A percentile compares a stretch with the other conserved stretches of the same genome.
These are phyloP conservation scores for Wickerhamomyces chambardii DNA, from an alignment of 805 yeast genomes.

Conservation along the genomic window DNA sequence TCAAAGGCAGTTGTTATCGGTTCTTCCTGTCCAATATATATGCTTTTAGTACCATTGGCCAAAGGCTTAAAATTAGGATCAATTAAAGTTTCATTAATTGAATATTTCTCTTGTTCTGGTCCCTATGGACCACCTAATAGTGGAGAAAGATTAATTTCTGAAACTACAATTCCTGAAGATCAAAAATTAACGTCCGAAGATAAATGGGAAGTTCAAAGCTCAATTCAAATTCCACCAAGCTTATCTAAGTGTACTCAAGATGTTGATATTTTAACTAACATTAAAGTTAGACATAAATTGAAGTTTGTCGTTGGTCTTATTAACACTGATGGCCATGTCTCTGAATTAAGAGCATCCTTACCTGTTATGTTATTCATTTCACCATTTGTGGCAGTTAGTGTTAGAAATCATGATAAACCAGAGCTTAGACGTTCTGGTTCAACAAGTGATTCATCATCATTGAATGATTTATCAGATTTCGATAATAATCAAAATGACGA, in stretches of 20 bases:
- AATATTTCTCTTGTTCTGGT: constrained; percentile 55
- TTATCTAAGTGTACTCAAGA: constrained; percentile 80
- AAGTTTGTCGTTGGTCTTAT: constrained; percentile 70
- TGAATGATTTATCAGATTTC: constrained; percentile 1
- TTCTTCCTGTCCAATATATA: constrained; percentile 57
- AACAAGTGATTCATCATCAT: constrained; percentile 16
- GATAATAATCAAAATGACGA: constrained; percentile 18
- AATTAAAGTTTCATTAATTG: constrained; percentile 61
- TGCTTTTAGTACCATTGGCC: constrained; percentile 67
- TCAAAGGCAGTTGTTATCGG: constrained; percentile 89
- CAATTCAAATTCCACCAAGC: constrained; percentile 60
- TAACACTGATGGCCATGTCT: constrained; percentile 88
- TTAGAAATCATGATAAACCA: constrained; percentile 22
- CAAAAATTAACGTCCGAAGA: constrained; percentile 30
- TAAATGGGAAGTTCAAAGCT: constrained; percentile 65
- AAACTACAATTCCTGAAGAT: constrained; percentile 30
- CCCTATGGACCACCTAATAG: constrained; percentile 45
- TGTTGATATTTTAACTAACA: constrained; percentile 56
- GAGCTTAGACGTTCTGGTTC: constrained; percentile 6
- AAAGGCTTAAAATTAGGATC: constrained; percentile 77
- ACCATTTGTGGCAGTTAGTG: constrained; percentile 72
- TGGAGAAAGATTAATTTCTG: constrained; percentile 56
- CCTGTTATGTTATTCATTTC: constrained; percentile 72
- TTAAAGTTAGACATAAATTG: constrained; percentile 84
- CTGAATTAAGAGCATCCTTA: constrained; percentile 84